Evolutionary conservation across 2,329 filamentous ascomycete genomes (phyloP), one percentile per base, ranked within the genome.

Genomic region (Calonectria pseudoturangicola): DNA sequence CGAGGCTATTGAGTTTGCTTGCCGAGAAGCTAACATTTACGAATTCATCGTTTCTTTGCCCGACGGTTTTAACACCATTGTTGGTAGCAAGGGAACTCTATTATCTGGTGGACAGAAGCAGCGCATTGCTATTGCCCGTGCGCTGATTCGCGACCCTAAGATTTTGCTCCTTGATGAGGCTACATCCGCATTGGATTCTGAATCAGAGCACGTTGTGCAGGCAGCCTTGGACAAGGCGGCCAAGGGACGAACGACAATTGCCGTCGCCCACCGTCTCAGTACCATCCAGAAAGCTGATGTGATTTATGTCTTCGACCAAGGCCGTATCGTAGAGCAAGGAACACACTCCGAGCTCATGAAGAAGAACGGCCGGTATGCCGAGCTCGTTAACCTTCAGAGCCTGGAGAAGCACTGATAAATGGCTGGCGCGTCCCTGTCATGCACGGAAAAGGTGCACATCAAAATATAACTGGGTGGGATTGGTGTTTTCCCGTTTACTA

Each of bases 261-360:
- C 96, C 0, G 96, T 99, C 1, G 97, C 97, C 3, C 96, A 99
- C 84, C 89, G 97, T 28, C 87, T 99, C 7, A 95, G 92, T 80
- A 98, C 97, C 0, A 98, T 98, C 73, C 95, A 98, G 82, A 96
- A 97, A 82, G 96, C 96, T 0, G 96, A 98, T 81, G 87, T 96
- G 62, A 98, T 98, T 79, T 98, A 97, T 76, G 96, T 98, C n/a
- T 97, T 98, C 82, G 96, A 98, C 83, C 92, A 94, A 79, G 97
- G 96, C 9, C 90, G 91, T 72, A 91, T 98, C 51, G 94, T 97
- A 1, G 96, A 98, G 86, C 90, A 91, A 77, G 96, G 96, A 6
- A 95, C 92, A 10, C 96, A 98, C 81, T 80, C 86, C 0, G 93
- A 95, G 81, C 82, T 96, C 79, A 92, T 94, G 89, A 89, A 87